Percentiles rank a stretch among this genome's conserved stretches.
phyloP scores from a whole-genome alignment of 352 stramenopile species.

The Phytophthora agathidicida region DNA sequence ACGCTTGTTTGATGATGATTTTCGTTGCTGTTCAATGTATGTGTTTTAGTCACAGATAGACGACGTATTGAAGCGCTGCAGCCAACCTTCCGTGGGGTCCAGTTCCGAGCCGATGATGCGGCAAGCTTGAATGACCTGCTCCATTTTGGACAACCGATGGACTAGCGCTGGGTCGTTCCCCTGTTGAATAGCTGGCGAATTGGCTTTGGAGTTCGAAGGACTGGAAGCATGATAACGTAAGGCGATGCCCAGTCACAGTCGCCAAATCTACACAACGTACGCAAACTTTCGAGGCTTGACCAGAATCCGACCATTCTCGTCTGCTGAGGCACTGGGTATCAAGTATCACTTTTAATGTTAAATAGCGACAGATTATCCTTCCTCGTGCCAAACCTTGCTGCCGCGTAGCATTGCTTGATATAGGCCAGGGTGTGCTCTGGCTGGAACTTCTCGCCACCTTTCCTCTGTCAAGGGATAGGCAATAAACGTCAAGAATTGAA shows the following conservation, averaged over 20 bases:
- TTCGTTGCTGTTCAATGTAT: constrained; percentile 56
- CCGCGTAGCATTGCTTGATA: constrained; percentile 90
- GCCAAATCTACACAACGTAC: constrained; percentile 43
- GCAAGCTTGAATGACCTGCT: constrained; percentile 83
- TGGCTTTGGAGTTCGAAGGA: not conserved
- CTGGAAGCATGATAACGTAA: no score
- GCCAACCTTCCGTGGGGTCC: constrained; percentile 69
- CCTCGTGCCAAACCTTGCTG: constrained; percentile 56
- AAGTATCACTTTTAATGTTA: not conserved
- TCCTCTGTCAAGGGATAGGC: constrained; percentile 28
- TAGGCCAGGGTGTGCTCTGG: constrained; percentile 80
- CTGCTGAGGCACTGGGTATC: constrained; percentile 62
- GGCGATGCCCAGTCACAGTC: no score
- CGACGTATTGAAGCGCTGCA: not conserved
- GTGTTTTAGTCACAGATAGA: no score
- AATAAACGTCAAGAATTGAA: not conserved
- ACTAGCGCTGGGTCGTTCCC: constrained; percentile 50
- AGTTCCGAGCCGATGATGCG: constrained; percentile 83
- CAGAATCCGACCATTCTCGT: constrained; percentile 83
- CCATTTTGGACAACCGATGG: constrained; percentile 66
- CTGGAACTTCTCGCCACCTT: constrained; percentile 73
- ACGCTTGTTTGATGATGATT: constrained; percentile 89
- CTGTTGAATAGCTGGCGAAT: constrained; percentile 2
- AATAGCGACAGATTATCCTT: not conserved
- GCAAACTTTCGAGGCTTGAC: constrained; percentile 72